Evolutionary conservation across 202 grass and related monocot genomes (phyloP), one percentile per base, ranked within the genome.

Genomic region (Saccharum hybrid): DNA sequence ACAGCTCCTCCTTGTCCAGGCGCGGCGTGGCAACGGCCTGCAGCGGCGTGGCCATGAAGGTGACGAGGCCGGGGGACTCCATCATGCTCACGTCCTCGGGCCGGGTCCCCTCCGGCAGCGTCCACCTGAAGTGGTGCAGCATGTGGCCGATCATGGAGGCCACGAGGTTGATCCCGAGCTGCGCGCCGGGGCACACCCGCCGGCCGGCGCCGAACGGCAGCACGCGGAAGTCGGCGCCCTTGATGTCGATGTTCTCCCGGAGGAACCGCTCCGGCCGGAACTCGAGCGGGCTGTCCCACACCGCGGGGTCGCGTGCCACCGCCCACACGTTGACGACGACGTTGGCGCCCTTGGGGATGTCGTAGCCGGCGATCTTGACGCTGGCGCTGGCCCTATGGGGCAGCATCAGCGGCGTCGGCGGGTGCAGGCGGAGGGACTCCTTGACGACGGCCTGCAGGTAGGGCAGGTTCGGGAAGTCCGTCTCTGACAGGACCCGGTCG

Each of bases 81-180:
- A 78, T 85, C 89, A 98, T 89, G 38, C 88, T 68, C 5, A 98
- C 68, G 63, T 95, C 92, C 64, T 88, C 89, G 4, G 85, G 62
- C 41, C 30, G 72, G 5, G 84, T 71, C 10, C 92, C 92, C 1
- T 86, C 87, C 1, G 89, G 89, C 77, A 98, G 82, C 31, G 65
- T 64, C 96, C 96, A 98, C 45, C 72, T 72, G 60, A 92, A 98
- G 71, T 95, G 91, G 78, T 95, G 93, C 65, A 98, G 34, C 48
- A 98, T 81, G 82, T 98, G 96, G 0, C 89, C 96, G 23, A 98
- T 66, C 96, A 98, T 98, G 69, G 96, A 81, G 21, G 89, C 33
- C n/a, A 95, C 92, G 37, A 98, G 84, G 66, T 98, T 93, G 68
- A 98, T 95, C 26, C 90, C 96, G 8, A 98, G 89, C 81, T 98